Percentiles rank a stretch among this genome's conserved stretches.
phyloP scores from a whole-genome alignment of 768 basidiomycete genomes.

The Tubosaeta sp. region DNA sequence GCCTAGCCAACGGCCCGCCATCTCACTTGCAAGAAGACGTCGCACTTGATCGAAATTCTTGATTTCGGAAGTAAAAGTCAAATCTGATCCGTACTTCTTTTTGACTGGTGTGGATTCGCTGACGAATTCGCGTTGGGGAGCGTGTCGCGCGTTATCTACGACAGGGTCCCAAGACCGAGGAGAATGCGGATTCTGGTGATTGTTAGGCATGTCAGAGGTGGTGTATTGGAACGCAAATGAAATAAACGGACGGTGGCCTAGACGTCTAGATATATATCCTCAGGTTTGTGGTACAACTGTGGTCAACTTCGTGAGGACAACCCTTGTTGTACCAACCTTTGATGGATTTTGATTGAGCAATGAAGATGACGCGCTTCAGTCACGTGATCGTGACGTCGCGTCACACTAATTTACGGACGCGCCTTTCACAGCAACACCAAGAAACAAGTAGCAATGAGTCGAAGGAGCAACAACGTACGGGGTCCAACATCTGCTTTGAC shows the following conservation, averaged over 20 bases:
- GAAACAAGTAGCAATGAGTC: slow-evolving; percentile 22
- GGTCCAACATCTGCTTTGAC: slow-evolving; percentile 83
- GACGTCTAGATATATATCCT: background rate
- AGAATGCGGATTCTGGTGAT: background rate
- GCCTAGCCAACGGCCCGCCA: background rate
- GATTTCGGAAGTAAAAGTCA: background rate
- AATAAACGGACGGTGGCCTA: background rate
- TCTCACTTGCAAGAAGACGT: background rate
- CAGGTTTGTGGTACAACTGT: background rate
- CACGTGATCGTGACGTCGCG: background rate
- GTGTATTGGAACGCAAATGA: background rate
- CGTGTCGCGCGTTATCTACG: background rate
- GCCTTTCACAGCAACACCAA: background rate
- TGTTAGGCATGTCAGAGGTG: background rate
- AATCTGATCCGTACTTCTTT: background rate
- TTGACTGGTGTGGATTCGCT: background rate
- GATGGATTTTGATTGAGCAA: too few species aligned
- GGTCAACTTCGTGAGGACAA: background rate
- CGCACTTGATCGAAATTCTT: background rate
- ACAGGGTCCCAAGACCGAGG: background rate
- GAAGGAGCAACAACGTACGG: slow-evolving; percentile 54
- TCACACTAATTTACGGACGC: slow-evolving; percentile 13
- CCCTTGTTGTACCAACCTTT: background rate
- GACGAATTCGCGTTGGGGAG: background rate
- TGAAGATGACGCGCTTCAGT: too few species aligned